Conservation (phyloP, 805 yeast species). For the Monosporozyma aquatica region DNA sequence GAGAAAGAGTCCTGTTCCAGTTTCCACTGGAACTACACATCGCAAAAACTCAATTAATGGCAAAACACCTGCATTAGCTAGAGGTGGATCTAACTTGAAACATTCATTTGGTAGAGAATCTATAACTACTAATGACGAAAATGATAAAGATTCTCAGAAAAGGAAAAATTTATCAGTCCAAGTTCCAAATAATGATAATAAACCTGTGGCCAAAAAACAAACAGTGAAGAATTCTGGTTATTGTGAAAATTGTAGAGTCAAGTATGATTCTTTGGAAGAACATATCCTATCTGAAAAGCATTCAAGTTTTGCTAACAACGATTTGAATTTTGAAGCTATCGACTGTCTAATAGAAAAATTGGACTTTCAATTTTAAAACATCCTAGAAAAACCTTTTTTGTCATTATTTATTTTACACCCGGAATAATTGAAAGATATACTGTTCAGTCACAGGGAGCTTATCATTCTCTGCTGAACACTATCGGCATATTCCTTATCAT, state of each 20-base stretch:
- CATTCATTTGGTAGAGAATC: neutral
- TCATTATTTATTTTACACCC: too few relatives aligned
- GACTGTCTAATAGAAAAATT: constrained; percentile 55
- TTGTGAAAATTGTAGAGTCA: constrained; percentile 88
- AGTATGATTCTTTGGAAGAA: constrained; percentile 68
- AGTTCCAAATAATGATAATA: neutral
- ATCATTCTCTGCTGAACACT: too few relatives aligned
- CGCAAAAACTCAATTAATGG: constrained; percentile 23
- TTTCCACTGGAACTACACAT: constrained; percentile 13
- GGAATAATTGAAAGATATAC: too few relatives aligned
- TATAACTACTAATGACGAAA: neutral
- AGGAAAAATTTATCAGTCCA: neutral
- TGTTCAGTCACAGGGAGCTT: too few relatives aligned
- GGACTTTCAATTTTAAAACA: constrained; percentile 20
- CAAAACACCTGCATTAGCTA: neutral
- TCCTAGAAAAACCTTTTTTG: neutral
- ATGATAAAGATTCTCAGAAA: too few relatives aligned
- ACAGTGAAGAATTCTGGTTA: constrained; percentile 50
- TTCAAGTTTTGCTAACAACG: constrained; percentile 65
- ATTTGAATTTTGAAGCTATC: constrained; percentile 62
- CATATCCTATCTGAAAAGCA: constrained; percentile 68
- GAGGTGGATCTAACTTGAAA: constrained; percentile 1
- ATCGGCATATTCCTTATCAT: too few relatives aligned
- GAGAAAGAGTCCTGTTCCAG: too few relatives aligned
- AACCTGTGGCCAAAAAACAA: constrained; percentile 6